Conservation (phyloP, 768 basidiomycete genomes). For the Hebeloma cylindrosporum region DNA sequence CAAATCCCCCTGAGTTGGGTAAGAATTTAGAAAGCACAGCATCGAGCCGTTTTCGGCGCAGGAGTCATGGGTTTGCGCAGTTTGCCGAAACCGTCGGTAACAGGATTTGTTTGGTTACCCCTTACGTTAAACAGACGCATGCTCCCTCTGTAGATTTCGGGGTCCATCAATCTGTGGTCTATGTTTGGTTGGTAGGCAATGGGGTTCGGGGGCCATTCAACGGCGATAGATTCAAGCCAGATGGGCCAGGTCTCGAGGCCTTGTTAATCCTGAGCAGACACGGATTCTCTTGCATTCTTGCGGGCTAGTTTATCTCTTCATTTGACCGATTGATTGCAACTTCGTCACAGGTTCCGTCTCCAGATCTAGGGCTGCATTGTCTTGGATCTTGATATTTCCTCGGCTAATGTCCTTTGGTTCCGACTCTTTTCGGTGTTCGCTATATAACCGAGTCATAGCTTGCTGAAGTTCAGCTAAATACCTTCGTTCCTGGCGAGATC, state of each 20-base stretch:
- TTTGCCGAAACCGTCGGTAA: slow-evolving; percentile 27
- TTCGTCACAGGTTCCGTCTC: slow-evolving; percentile 19
- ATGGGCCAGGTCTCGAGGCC: slow-evolving; percentile 24
- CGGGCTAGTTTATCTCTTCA: slow-evolving; percentile 17
- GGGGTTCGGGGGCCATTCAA: slow-evolving; percentile 19
- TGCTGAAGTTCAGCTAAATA: slow-evolving; percentile 10
- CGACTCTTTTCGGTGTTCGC: slow-evolving; percentile 16
- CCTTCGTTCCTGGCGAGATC: slow-evolving; percentile 18
- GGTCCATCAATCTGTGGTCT: slow-evolving; percentile 24
- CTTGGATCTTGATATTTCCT: slow-evolving; percentile 22
- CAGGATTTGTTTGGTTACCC: slow-evolving; percentile 16
- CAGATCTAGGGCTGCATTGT: slow-evolving; percentile 19
- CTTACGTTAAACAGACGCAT: slow-evolving; percentile 21
- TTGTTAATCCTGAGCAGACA: slow-evolving; percentile 16
- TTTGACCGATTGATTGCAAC: slow-evolving; percentile 19
- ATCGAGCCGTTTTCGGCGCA: slow-evolving; percentile 5
- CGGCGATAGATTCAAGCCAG: slow-evolving; percentile 23
- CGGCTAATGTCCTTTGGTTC: slow-evolving; percentile 17
- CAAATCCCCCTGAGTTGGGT: slow-evolving; percentile 24
- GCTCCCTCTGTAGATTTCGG: slow-evolving; percentile 15
- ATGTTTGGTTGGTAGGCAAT: slow-evolving; percentile 16
- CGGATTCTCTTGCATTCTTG: slow-evolving; percentile 14
- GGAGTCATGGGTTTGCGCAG: slow-evolving; percentile 22
- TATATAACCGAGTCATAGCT: slow-evolving; percentile 24
- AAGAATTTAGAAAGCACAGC: slow-evolving; percentile 7